Base-by-base conservation (phyloP, 148 eudicot genomes). In the Vaccinium vitisidaea region DNA sequence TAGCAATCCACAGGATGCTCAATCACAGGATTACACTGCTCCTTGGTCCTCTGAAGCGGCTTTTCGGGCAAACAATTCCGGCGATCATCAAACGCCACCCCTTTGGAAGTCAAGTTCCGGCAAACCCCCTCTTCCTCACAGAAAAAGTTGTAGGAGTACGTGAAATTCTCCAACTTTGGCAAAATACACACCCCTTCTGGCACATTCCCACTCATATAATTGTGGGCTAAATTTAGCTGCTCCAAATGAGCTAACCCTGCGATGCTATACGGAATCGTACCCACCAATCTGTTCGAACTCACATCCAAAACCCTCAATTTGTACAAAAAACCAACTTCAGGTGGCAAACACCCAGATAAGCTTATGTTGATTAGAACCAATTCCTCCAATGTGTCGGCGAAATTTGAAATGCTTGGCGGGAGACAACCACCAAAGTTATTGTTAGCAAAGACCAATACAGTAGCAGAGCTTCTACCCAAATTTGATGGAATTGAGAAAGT, bases 391-490 rank as follows among this genome's bases (percentile, higher is more conserved):
- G 91, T 86, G 61, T 88, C 85, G 1, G 94, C 94, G 5, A 92
- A 87, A 27, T 91, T 90, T 32, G 91, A 90, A 71, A 94, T 94
- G 61, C 88, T 91, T 15, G 94, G 93, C 16, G 97, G 93, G 6
- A 94, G 48, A 65, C 94, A 92, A 5, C 95, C 95, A 14, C 85
- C 84, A 32, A 94, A 86, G 21, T 87, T 85, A 88, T 94, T 94
- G 77, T 94, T 89, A 4, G 97, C 97, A 82, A 94, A 90, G 0
- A 92, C 95, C 32, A 94, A 56, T 1, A 91, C 95, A 10, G 94
- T 88, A 13, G 94, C 94, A 0, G 91, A 54, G 80, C 87, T 84
- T 58, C n/a, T 43, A 10, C 92, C 92, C 1, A 92, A 49, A 82
- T 87, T 91, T 4, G 87, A 48, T 1, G 95, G 97, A 56, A 94